Conservation (phyloP, 495 filamentous ascomycete species). For the Xylaria palmicola region DNA sequence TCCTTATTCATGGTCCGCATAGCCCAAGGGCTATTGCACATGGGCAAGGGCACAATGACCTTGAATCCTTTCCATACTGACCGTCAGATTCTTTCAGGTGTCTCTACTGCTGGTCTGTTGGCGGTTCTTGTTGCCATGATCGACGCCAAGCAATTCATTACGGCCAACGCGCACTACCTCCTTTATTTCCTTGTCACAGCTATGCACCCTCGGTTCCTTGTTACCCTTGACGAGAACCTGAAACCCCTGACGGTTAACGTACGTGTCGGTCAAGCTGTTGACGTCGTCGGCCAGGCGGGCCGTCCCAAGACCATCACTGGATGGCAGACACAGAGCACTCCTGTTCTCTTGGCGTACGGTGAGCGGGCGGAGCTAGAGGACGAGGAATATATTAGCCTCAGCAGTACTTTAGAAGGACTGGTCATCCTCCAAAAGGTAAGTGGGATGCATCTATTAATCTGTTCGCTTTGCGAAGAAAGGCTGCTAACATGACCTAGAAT, state of each 20-base stretch:
- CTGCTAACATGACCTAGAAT: constrained; percentile 38
- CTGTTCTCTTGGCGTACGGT: constrained; percentile 86
- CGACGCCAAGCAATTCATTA: constrained; percentile 92
- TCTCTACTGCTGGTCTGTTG: constrained; percentile 85
- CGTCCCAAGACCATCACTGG: constrained; percentile 98
- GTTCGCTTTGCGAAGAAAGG: not conserved
- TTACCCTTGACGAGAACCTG: constrained; percentile 91
- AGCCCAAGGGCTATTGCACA: constrained; percentile 94
- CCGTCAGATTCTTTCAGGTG: constrained; percentile 88
- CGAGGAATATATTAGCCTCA: constrained; percentile 91
- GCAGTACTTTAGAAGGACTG: constrained; percentile 87
- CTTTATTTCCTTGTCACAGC: constrained; percentile 98
- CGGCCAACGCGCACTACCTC: constrained; percentile 85
- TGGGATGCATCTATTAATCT: not conserved
- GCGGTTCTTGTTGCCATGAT: constrained; percentile 89
- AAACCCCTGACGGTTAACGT: constrained; percentile 95
- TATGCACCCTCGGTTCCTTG: constrained; percentile 93
- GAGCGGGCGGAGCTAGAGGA: constrained; percentile 97
- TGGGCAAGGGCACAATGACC: constrained; percentile 97
- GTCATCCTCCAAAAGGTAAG: constrained; percentile 95
- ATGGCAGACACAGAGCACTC: constrained; percentile 99
- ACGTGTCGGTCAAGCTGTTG: constrained; percentile 94
- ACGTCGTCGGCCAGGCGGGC: constrained; percentile 96
- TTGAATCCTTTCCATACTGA: constrained; percentile 98
- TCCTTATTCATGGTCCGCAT: constrained; percentile 99